Base-by-base conservation (phyloP, 2,329 filamentous ascomycete genomes). In the Cordyceps farinosa region DNA sequence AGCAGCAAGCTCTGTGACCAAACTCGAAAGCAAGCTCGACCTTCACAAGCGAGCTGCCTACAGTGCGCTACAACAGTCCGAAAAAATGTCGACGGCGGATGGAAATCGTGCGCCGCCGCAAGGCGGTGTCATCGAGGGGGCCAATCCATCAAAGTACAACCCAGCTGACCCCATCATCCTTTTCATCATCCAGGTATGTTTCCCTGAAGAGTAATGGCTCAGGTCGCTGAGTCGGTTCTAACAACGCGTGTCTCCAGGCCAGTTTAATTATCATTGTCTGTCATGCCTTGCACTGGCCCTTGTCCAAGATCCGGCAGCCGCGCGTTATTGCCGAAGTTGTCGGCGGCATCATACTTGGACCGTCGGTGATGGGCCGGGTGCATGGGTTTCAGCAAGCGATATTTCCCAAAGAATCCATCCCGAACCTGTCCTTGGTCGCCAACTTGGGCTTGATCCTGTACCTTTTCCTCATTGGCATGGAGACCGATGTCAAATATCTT, bases 301-400 rank as follows among this genome's bases (percentile, higher is more conserved):
- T 94, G 5, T 88, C 88, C 68, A 88, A 87, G 70, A 81, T 95
- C 56, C 87, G 89, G 62, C 91, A 95, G 72, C 91, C 91, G 66
- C 86, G 89, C 53, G 91, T 95, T 68, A 93, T 95, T 69, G 89
- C 90, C 56, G 91, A 95, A 77, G 90, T 95, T 64, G 86, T 94
- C 62, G 90, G 89, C n/a, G 91, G 90, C 60, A 91, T 95, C 70
- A 75, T 97, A 44, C 83, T 97, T 1, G 92, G 92, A 3, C 92
- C 92, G 1, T 95, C 92, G 0, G 90, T 96, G 29, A 89, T 96
- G 86, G 92, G 92, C 71, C 87, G 89, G 59, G 92, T 96, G 29
- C 91, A 91, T 1, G 87, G 88, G 45, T 97, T 96, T 77, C 81
- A 85, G 57, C 76, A 80, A 3, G 81, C 88, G 66, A 94, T 97